These are phyloP conservation scores for Aureobasidium sp. DNA, from an alignment of 2,329 filamentous ascomycete species.

Conservation along the genomic window DNA sequence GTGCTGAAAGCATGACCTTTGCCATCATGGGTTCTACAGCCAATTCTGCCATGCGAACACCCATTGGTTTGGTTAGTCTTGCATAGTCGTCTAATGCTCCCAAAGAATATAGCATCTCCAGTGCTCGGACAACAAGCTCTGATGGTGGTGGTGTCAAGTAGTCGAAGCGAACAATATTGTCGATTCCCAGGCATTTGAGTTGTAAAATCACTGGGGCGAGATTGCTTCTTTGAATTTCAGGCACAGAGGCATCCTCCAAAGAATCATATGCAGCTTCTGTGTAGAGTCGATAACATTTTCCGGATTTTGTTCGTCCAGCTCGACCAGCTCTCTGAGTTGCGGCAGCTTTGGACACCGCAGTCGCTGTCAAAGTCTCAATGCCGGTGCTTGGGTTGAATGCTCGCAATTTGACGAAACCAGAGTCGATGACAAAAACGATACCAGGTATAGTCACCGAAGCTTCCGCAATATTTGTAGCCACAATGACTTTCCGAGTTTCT, in stretches of 20 bases:
- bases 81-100: slow-evolving; percentile 84
- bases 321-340: slow-evolving; percentile 87
- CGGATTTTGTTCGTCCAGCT: slow-evolving; percentile 78
- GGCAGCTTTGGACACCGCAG: slow-evolving; percentile 79
- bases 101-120: slow-evolving; percentile 80
- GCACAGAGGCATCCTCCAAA: slow-evolving; percentile 65
- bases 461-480: slow-evolving; percentile 94
- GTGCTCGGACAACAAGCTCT: slow-evolving; percentile 72
- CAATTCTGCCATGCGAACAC: slow-evolving; percentile 83
- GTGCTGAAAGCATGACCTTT: slow-evolving; percentile 70
- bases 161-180: slow-evolving; percentile 85
- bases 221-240: slow-evolving; percentile 89
- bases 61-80: slow-evolving; percentile 82
- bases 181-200: slow-evolving; percentile 88
- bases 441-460: slow-evolving; percentile 91
- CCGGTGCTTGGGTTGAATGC: slow-evolving; percentile 77
- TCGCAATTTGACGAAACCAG: slow-evolving; percentile 82
- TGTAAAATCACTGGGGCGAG: slow-evolving; percentile 82
- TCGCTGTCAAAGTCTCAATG: slow-evolving; percentile 78
- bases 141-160: slow-evolving; percentile 81
- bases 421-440: slow-evolving; percentile 84
- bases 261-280: slow-evolving; percentile 63
- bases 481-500: slow-evolving; percentile 80
- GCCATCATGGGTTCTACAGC: slow-evolving; percentile 94
- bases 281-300: slow-evolving; percentile 91